phyloP scores from a whole-genome alignment of 73 alveolate genomes.

The Halteria grandinella region DNA sequence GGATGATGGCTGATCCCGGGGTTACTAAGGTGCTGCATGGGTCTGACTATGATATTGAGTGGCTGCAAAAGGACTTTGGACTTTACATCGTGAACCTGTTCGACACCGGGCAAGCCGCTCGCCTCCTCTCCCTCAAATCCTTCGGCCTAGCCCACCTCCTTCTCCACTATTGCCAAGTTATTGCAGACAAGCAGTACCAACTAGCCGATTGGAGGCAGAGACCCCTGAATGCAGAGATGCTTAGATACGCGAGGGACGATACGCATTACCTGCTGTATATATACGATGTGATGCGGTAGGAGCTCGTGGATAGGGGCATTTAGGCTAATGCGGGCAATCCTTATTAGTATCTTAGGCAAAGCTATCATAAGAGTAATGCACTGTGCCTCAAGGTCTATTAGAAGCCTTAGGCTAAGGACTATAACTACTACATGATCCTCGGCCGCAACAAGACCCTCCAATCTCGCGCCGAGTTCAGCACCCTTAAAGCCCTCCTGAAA shows the following conservation, averaged over 20 bases:
- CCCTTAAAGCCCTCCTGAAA: conserved; percentile 39
- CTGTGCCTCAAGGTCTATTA: conserved; percentile 45
- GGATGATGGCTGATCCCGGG: conserved; percentile 69
- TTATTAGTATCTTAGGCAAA: neutral
- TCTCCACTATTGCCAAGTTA: conserved; percentile 78
- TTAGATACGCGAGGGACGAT: conserved; percentile 96
- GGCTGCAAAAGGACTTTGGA: conserved; percentile 96
- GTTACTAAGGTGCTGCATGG: conserved; percentile 93
- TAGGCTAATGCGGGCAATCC: conserved; percentile 2
- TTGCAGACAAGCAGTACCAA: conserved; percentile 92
- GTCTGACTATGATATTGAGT: conserved; percentile 86
- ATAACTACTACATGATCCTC: conserved; percentile 37
- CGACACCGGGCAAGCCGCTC: conserved; percentile 95
- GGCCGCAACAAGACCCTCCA: conserved; percentile 6
- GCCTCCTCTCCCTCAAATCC: conserved; percentile 75
- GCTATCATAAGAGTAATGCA: neutral
- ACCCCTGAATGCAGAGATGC: conserved; percentile 92
- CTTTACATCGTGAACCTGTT: conserved; percentile 93
- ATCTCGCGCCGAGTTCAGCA: conserved; percentile 8
- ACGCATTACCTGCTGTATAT: conserved; percentile 95
- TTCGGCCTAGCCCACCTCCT: conserved; percentile 83
- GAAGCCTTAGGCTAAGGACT: conserved; percentile 61
- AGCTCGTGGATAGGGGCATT: conserved; percentile 17
- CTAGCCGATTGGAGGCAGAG: conserved; percentile 98
- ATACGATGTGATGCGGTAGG: conserved; percentile 75